phyloP scores from a whole-genome alignment of 148 eudicot genomes.

The Diospyros kaki region DNA sequence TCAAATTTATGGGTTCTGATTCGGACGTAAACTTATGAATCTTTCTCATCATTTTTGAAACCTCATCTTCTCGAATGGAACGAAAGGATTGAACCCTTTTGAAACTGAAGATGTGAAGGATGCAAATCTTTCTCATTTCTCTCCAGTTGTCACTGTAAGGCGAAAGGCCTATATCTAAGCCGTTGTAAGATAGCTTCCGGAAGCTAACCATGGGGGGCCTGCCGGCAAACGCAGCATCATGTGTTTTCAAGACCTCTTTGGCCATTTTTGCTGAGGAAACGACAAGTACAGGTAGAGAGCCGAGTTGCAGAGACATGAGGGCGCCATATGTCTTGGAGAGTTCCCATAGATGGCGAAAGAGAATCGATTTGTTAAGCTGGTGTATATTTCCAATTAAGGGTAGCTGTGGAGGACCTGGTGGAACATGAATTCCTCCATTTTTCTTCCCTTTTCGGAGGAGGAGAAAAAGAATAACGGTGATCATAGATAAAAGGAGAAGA shows the following conservation, averaged over 20 bases:
- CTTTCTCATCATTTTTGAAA: conserved; percentile 12
- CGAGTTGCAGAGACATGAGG: too few species aligned
- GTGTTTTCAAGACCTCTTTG: background rate
- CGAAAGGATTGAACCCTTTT: conserved; percentile 18
- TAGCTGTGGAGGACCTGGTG: too few species aligned
- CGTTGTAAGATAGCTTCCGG: conserved; percentile 18
- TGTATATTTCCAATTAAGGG: too few species aligned
- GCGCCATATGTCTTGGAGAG: too few species aligned
- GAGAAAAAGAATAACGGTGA: too few species aligned
- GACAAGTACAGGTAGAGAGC: background rate
- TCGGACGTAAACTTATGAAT: background rate
- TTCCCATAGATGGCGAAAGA: too few species aligned
- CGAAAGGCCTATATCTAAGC: conserved; percentile 11
- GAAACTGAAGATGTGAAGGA: conserved; percentile 20
- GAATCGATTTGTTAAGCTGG: too few species aligned
- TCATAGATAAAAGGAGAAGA: too few species aligned
- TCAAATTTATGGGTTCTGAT: background rate
- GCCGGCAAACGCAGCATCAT: conserved; percentile 2
- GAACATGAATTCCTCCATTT: too few species aligned
- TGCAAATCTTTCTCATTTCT: conserved; percentile 19
- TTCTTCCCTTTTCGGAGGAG: too few species aligned
- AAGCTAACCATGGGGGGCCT: conserved; percentile 4
- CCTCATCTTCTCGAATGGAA: conserved; percentile 21
- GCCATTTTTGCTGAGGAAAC: conserved; percentile 14
- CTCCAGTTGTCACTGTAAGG: conserved; percentile 19